These are phyloP conservation scores for Bjerkandera adusta DNA, from an alignment of 1,284 basidiomycete species.

Conservation along the genomic window DNA sequence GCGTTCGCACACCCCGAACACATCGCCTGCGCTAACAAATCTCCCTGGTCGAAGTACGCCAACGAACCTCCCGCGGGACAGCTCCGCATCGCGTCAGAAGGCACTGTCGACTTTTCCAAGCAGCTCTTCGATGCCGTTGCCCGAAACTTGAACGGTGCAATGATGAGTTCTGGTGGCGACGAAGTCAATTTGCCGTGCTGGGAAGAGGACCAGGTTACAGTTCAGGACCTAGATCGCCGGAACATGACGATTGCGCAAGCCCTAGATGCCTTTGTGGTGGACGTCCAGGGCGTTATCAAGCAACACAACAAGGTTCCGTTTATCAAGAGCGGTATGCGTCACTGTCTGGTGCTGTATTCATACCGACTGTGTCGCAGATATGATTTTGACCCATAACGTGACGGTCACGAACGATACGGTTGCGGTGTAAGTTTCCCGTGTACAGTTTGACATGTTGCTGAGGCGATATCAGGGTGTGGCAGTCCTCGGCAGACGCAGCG, in stretches of 20 bases:
- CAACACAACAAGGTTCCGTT: slow-evolving; percentile 48
- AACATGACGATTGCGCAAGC: slow-evolving; percentile 60
- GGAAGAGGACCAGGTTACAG: slow-evolving; percentile 55
- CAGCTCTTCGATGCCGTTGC: slow-evolving; percentile 40
- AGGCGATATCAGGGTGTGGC: slow-evolving; percentile 20
- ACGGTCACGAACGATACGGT: slow-evolving; percentile 65
- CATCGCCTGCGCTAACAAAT: slow-evolving; percentile 63
- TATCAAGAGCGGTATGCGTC: slow-evolving; percentile 58
- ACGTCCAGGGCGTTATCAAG: slow-evolving; percentile 44
- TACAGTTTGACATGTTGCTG: background rate
- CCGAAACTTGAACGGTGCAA: slow-evolving; percentile 45
- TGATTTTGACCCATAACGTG: slow-evolving; percentile 63
- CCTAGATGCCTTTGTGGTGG: slow-evolving; percentile 55
- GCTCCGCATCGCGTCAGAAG: slow-evolving; percentile 58
- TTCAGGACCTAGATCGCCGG: slow-evolving; percentile 42
- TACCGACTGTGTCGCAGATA: slow-evolving; percentile 40
- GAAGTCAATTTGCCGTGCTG: slow-evolving; percentile 76
- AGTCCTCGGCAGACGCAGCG: slow-evolving; percentile 21
- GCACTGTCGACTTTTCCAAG: slow-evolving; percentile 40
- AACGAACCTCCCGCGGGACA: slow-evolving; percentile 78
- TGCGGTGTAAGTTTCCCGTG: slow-evolving; percentile 48
- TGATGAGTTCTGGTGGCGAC: slow-evolving; percentile 80
- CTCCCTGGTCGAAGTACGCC: slow-evolving; percentile 63
- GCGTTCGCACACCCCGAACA: slow-evolving; percentile 63
- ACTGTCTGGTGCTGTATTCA: background rate